Percentiles rank a stretch among this genome's conserved stretches.
Conservation (phyloP, 495 filamentous ascomycete genomes). For the Lophium mytilinum region DNA sequence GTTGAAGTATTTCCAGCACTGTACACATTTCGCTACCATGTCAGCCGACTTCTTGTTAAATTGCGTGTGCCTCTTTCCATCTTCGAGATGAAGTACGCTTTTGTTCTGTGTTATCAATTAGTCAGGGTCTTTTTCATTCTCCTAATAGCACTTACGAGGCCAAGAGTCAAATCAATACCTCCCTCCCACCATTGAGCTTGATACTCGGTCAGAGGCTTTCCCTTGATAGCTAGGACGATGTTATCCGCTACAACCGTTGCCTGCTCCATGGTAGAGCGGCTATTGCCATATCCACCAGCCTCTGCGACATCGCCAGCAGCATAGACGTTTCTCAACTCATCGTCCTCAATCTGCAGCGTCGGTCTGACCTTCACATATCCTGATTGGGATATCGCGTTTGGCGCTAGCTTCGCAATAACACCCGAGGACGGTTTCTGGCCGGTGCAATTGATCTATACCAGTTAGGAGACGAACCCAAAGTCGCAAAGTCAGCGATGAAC, state of each 20-base stretch:
- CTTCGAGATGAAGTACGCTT: not conserved
- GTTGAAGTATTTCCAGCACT: not conserved
- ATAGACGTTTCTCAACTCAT: constrained; percentile 44
- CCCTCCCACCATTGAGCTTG: constrained; percentile 19
- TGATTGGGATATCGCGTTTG: constrained; percentile 42
- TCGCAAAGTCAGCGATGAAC: not conserved
- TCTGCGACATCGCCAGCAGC: constrained; percentile 56
- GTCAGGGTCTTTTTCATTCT: not conserved
- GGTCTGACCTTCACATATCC: constrained; percentile 45
- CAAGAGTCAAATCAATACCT: constrained; percentile 22
- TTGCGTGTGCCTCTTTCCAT: not conserved
- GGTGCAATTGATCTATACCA: constrained; percentile 42
- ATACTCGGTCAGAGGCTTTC: constrained; percentile 26
- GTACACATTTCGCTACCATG: constrained; percentile 4
- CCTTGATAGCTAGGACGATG: constrained; percentile 41
- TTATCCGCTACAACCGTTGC: constrained; percentile 47
- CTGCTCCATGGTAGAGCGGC: constrained; percentile 45
- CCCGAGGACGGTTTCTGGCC: constrained; percentile 51
- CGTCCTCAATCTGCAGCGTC: constrained; percentile 49
- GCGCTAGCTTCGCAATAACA: constrained; percentile 37
- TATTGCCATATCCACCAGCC: constrained; percentile 48
- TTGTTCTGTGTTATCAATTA: not conserved
- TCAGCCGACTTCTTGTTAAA: constrained; percentile 1
- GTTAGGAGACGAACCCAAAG: not conserved
- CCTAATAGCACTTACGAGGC: constrained; percentile 2